phyloP scores from a whole-genome alignment of 2,329 filamentous ascomycete species.

The Chaetothyriales sp. region DNA sequence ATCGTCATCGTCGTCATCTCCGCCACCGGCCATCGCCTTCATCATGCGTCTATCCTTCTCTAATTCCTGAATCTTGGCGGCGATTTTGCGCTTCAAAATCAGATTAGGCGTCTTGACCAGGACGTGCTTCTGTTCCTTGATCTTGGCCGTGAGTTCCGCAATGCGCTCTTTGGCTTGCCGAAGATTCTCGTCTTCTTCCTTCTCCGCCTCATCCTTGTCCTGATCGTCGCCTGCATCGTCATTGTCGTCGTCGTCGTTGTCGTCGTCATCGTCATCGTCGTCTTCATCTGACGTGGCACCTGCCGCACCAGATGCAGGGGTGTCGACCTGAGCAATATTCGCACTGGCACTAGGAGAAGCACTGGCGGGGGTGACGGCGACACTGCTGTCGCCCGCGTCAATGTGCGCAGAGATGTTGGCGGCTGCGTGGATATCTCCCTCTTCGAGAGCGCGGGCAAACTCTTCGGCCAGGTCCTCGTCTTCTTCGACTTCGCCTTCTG shows the following conservation, averaged over 20 bases:
- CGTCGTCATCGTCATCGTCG: constrained; percentile 22
- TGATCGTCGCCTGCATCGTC: constrained; percentile 28
- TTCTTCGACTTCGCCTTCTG: constrained; percentile 22
- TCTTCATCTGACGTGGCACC: constrained; percentile 18
- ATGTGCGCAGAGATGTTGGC: not conserved
- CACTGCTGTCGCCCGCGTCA: not conserved
- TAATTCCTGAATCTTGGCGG: constrained; percentile 26
- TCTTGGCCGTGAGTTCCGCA: constrained; percentile 31
- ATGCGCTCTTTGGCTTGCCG: constrained; percentile 30
- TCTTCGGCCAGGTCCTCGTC: constrained; percentile 17
- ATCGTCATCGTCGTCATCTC: constrained; percentile 17
- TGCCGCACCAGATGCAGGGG: constrained; percentile 10
- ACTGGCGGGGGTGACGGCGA: not conserved
- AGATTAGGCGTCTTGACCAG: constrained; percentile 19
- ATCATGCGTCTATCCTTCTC: constrained; percentile 11
- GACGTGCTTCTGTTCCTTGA: constrained; percentile 31
- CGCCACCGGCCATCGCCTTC: constrained; percentile 2
- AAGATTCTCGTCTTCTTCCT: constrained; percentile 21
- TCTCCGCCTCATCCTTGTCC: constrained; percentile 31
- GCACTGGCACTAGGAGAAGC: constrained; percentile 18
- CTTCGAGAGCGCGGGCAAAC: constrained; percentile 1
- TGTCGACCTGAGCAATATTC: constrained; percentile 17
- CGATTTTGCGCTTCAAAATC: constrained; percentile 26
- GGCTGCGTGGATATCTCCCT: not conserved
- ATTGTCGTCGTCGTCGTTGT: constrained; percentile 26